Base-by-base conservation (phyloP, 805 yeast species). In the Ogataea allantospora region DNA sequence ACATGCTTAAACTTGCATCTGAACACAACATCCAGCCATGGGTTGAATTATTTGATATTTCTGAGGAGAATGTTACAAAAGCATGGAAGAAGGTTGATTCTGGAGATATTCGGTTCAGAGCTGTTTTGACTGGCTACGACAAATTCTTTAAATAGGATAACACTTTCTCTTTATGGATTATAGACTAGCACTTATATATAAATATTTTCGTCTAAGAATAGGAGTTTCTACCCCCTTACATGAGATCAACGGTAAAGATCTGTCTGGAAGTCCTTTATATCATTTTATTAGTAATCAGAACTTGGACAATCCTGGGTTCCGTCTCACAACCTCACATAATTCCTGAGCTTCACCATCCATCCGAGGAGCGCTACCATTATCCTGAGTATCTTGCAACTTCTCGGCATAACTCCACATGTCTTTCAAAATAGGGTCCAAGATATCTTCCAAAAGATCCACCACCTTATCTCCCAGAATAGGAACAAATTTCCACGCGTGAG, bases 1-100 rank as follows among this genome's bases (percentile, higher is more conserved):
- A 80, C 47, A 73, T 85, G 78, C 68, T 85, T 50, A 66, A 77
- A 30, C 56, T 84, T 45, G 84, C 88, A 14, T 76, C 74, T 14
- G 70, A 78, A 49, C 68, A 79, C 50, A 62, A 68, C 27, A 67
- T 83, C 53, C 68, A 65, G 40, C 78, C 86, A 15, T 79, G 84
- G 82, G 70, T 75, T 35, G 87, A 82, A 62, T 65, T 68, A 18
- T 63, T 82, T 33, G 75, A 77, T 18, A 69, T 80, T 47, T 60
- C 65, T 36, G 79, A 68, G 47, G 73, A 63, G 30, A 74, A 73
- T 50, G 76, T 77, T 33, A 66, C 70, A 24, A 64, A 70, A 48
- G 85, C 78, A 3, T 69, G 81, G 57, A 69, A 70, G 28, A 73
- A 77, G 55, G 67, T 77, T 38, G 69, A 71, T 40, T 44, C 60